Evolutionary conservation across 192 early-diverging fungal species (phyloP).

Genomic region (Entophlyctis helioformis): DNA sequence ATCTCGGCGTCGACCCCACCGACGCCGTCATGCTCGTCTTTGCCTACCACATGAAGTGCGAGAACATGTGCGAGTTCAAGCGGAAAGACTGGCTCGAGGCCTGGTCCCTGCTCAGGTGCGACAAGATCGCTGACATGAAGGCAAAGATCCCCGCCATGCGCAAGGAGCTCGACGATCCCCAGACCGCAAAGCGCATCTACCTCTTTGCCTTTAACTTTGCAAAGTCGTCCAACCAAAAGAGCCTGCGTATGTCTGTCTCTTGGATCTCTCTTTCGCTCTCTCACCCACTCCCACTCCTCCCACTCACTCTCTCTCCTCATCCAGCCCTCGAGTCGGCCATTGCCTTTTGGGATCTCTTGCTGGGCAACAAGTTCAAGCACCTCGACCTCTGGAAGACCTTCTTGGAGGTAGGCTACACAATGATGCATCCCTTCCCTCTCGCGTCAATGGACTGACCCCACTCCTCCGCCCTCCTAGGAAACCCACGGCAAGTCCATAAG

Average conservation of each 20-base stretch:
- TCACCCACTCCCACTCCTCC: neutral
- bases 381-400: conserved; percentile 62
- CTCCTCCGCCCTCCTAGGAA: conserved; percentile 24
- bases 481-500: conserved; percentile 67
- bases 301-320: neutral
- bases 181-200: conserved; percentile 57
- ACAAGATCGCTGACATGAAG: conserved; percentile 57
- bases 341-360: conserved; percentile 61
- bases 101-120: conserved; percentile 51
- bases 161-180: conserved; percentile 39
- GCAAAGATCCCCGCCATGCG: conserved; percentile 32
- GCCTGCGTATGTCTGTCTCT: conserved; percentile 36
- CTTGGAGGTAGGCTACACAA: conserved; percentile 24
- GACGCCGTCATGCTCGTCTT: conserved; percentile 62
- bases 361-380: conserved; percentile 43
- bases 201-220: conserved; percentile 70
- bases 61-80: conserved; percentile 65
- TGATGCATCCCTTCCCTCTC: neutral
- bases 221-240: conserved; percentile 55
- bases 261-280: neutral
- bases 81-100: conserved; percentile 60
- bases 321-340: conserved; percentile 62
- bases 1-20: conserved; percentile 60
- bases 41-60: conserved; percentile 53
- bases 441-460: neutral